These are phyloP conservation scores for Epichloe glyceriae DNA, from an alignment of 2,329 filamentous ascomycete genomes.

Conservation along the genomic window DNA sequence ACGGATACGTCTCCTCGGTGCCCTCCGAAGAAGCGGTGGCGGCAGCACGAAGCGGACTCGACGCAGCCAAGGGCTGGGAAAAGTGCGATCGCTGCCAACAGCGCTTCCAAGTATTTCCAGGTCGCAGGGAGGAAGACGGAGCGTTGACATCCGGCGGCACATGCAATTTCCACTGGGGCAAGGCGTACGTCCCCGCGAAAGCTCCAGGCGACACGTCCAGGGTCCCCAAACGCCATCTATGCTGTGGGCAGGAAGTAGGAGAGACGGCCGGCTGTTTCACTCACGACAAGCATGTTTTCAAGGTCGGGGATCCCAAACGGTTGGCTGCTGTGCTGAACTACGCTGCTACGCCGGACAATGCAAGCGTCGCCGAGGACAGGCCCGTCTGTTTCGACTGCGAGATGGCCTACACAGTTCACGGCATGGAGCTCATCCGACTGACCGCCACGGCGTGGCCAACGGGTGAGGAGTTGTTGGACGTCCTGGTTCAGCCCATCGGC, in stretches of 20 bases:
- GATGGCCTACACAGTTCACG: conserved; percentile 87
- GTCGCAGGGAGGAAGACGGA: conserved; percentile 63
- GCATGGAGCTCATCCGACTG: conserved; percentile 78
- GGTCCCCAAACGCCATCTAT: conserved; percentile 54
- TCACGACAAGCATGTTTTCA: conserved; percentile 71
- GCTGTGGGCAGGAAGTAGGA: conserved; percentile 65
- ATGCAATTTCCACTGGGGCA: conserved; percentile 74
- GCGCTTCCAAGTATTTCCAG: conserved; percentile 86
- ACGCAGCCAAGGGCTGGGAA: conserved; percentile 65
- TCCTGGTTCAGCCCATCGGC: conserved; percentile 73
- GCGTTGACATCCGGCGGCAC: conserved; percentile 62
- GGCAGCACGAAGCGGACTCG: conserved; percentile 50
- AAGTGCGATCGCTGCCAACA: conserved; percentile 75
- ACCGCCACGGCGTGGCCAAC: conserved; percentile 82
- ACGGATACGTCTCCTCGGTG: conserved; percentile 61
- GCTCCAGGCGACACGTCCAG: conserved; percentile 43
- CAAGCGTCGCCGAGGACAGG: conserved; percentile 32
- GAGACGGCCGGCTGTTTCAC: conserved; percentile 63
- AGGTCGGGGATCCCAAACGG: conserved; percentile 60
- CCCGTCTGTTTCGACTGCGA: conserved; percentile 90
- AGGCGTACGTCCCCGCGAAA: conserved; percentile 45
- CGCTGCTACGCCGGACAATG: conserved; percentile 58
- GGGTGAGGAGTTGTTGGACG: conserved; percentile 62
- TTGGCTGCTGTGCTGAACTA: conserved; percentile 73
- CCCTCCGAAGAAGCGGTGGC: conserved; percentile 56